These are phyloP conservation scores for Akanthomyces uredinophilus DNA, from an alignment of 2,329 filamentous ascomycete genomes.

Conservation along the genomic window DNA sequence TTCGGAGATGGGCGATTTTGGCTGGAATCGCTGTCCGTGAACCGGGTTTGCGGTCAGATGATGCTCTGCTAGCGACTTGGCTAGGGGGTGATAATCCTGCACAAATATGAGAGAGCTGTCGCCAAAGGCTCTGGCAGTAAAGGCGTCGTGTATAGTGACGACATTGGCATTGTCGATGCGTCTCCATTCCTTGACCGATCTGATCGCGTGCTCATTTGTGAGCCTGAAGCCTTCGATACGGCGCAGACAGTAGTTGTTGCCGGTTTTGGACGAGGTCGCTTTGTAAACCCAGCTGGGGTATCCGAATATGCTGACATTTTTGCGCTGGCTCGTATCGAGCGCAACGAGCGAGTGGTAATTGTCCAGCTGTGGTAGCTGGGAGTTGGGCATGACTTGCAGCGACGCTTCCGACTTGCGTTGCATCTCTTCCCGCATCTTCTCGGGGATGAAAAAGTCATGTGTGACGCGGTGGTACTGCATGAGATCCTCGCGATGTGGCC, in stretches of 20 bases:
- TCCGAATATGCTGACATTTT: slow-evolving; percentile 74
- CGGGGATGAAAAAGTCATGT: slow-evolving; percentile 88
- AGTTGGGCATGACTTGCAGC: slow-evolving; percentile 73
- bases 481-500: slow-evolving; percentile 75
- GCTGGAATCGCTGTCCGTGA: slow-evolving; percentile 40
- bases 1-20: slow-evolving; percentile 55
- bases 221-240: slow-evolving; percentile 84
- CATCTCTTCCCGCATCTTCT: slow-evolving; percentile 79
- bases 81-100: slow-evolving; percentile 86
- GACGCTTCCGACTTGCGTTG: slow-evolving; percentile 85
- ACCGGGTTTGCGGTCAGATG: slow-evolving; percentile 51
- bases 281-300: slow-evolving; percentile 95
- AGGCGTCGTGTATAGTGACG: slow-evolving; percentile 84
- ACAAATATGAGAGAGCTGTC: slow-evolving; percentile 94
- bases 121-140: slow-evolving; percentile 87
- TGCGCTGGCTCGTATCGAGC: slow-evolving; percentile 74
- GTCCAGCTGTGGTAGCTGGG: slow-evolving; percentile 73
- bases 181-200: slow-evolving; percentile 84
- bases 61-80: slow-evolving; percentile 82
- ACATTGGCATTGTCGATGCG: slow-evolving; percentile 75
- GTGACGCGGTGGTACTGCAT: slow-evolving; percentile 79
- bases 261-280: slow-evolving; percentile 82
- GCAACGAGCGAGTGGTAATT: slow-evolving; percentile 91
- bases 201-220: slow-evolving; percentile 83
- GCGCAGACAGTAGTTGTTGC: slow-evolving; percentile 79